These are phyloP conservation scores for Aspergillus flavus DNA, from an alignment of 2,329 filamentous ascomycete genomes.

Conservation along the genomic window DNA sequence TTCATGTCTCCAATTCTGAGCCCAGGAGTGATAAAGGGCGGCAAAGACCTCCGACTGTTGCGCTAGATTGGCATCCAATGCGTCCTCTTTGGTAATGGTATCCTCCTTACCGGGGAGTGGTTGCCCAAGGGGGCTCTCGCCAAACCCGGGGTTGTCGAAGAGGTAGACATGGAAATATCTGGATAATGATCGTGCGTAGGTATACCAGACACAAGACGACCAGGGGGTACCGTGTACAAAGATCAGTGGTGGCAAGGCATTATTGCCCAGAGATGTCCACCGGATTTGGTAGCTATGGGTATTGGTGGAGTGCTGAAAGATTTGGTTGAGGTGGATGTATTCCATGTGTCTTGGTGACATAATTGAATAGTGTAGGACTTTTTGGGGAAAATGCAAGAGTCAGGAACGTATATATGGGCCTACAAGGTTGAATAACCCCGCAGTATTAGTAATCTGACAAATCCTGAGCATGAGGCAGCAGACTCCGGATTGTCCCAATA, in stretches of 20 bases:
- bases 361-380: too few relatives aligned
- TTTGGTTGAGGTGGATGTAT: conserved; percentile 3
- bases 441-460: too few relatives aligned
- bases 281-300: conserved; percentile 32
- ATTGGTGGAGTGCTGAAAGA: conserved; percentile 33
- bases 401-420: too few relatives aligned
- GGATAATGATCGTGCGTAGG: conserved; percentile 39
- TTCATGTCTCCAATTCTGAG: conserved; percentile 8
- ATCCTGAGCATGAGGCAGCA: too few relatives aligned
- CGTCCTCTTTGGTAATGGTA: conserved; percentile 14
- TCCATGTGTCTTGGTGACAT: too few relatives aligned
- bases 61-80: conserved; percentile 39
- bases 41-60: conserved; percentile 43
- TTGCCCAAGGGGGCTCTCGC: conserved; percentile 36
- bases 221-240: conserved; percentile 54
- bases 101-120: conserved; percentile 7
- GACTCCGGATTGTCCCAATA: too few relatives aligned
- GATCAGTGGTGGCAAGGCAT: conserved; percentile 36
- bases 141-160: conserved; percentile 52
- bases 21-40: conserved; percentile 43
- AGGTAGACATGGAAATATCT: conserved; percentile 45
- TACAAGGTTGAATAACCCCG: too few relatives aligned
- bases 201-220: conserved; percentile 47
- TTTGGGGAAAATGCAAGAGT: too few relatives aligned
- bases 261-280: conserved; percentile 40